Evolutionary conservation across 1,284 basidiomycete species (phyloP), one percentile per base, ranked within the genome.

Genomic region (Ustilago lituana): DNA sequence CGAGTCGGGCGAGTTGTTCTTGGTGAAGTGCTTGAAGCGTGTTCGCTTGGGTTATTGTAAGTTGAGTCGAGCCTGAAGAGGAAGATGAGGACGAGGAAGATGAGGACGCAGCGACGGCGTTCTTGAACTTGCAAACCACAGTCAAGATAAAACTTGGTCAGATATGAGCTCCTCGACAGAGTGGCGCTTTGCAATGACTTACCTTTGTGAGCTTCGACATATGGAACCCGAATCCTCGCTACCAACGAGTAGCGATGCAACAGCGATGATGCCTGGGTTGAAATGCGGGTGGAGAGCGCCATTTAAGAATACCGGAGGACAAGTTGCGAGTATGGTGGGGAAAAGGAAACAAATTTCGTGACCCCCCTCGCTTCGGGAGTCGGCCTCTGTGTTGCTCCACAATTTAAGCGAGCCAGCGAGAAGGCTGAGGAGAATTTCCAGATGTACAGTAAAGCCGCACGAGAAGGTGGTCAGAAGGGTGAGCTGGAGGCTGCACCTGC

Each of bases 401-500:
- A 64, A 41, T 35, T 36, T 39, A 33, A n/a, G n/a, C n/a, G n/a
- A n/a, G n/a, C n/a, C n/a, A n/a, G n/a, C n/a, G n/a, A n/a, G n/a
- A n/a, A n/a, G n/a, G n/a, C n/a, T n/a, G n/a, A n/a, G n/a, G n/a
- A n/a, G n/a, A n/a, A n/a, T n/a, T n/a, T n/a, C n/a, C n/a, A n/a
- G n/a, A n/a, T n/a, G n/a, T n/a, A n/a, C n/a, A n/a, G n/a, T n/a
- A 29, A 48, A 59, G 39, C 38, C 62, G 62, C 62, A 54, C 62
- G 62, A 65, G 56, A 59, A 37, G 39, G 39, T n/a, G n/a, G n/a
- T n/a, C 26, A 11, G 20, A 19, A n/a, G 31, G 17, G 50, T 64
- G 61, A 64, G 61, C 46, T 64, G 61, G 61, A 64, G 41, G 17
- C 19, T 10, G 31, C 31, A 29, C 20, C 24, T 27, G 36, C 24